A percentile compares a stretch with the other conserved stretches of the same genome.
phyloP scores from a whole-genome alignment of 1,284 basidiomycete species.

The Phenoliferia sp. region DNA sequence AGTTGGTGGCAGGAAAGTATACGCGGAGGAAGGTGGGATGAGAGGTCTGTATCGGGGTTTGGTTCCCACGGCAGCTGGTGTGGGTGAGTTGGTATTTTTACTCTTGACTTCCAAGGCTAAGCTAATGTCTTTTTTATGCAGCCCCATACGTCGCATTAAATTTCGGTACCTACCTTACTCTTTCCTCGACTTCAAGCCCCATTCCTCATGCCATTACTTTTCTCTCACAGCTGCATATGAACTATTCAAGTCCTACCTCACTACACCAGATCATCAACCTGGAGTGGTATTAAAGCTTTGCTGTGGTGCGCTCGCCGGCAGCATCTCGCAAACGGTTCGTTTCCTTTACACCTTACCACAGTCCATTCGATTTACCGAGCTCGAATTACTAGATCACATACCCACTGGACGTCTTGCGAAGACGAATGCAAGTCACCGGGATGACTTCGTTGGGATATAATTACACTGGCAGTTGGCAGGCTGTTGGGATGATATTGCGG shows the following conservation, averaged over 20 bases:
- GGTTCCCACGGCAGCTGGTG: constrained; percentile 38
- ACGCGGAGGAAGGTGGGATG: constrained; percentile 44
- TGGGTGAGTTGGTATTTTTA: not conserved
- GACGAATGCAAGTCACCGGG: constrained; percentile 93
- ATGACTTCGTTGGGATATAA: constrained; percentile 59
- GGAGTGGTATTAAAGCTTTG: constrained; percentile 41
- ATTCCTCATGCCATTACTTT: not conserved
- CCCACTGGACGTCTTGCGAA: constrained; percentile 86
- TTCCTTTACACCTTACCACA: not conserved
- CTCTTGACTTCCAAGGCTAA: not conserved
- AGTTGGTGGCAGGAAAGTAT: constrained; percentile 35
- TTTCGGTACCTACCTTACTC: constrained; percentile 17
- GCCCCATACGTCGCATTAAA: constrained; percentile 36
- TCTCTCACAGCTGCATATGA: constrained; percentile 29
- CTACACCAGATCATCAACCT: constrained; percentile 23
- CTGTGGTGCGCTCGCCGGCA: constrained; percentile 51
- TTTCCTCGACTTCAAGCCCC: not conserved
- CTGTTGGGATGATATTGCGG: constrained; percentile 26
- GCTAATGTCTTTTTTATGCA: not conserved
- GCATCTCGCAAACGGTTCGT: constrained; percentile 70
- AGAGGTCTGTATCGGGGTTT: constrained; percentile 44
- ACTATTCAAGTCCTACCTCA: constrained; percentile 33
- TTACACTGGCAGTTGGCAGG: constrained; percentile 26
- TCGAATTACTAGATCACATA: constrained; percentile 61
- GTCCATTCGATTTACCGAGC: not conserved